A percentile compares a stretch with the other conserved stretches of the same genome.
Evolutionary conservation across 441 rosid genomes (phyloP).

Genomic region (Gossypium davidsonii): DNA sequence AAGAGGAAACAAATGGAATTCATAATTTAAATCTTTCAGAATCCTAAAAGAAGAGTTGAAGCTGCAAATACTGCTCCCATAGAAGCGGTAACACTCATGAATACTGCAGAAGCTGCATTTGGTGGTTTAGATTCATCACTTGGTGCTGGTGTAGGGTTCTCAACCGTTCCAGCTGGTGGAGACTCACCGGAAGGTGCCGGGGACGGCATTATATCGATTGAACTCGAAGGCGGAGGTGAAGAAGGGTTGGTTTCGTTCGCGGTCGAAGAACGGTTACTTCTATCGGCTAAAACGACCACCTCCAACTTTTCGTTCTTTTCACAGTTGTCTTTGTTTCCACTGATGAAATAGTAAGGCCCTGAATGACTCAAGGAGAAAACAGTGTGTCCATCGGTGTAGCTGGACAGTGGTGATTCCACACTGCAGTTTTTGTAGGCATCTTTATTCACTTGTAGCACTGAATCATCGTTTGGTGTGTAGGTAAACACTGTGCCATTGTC

Average conservation of each 20-base stretch:
- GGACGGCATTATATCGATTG: constrained; percentile 23
- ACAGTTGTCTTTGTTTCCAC: constrained; percentile 70
- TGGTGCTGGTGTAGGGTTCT: constrained; percentile 53
- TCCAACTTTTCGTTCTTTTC: constrained; percentile 53
- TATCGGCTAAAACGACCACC: constrained; percentile 57
- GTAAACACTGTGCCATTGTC: constrained; percentile 47
- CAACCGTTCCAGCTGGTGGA: constrained; percentile 40
- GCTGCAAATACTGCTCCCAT: constrained; percentile 38
- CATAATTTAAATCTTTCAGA: neutral
- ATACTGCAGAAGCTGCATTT: constrained; percentile 36
- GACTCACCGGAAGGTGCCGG: constrained; percentile 44
- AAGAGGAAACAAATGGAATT: neutral
- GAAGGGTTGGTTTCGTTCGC: constrained; percentile 18
- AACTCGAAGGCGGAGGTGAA: constrained; percentile 24
- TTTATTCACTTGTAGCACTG: constrained; percentile 59
- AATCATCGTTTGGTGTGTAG: constrained; percentile 54
- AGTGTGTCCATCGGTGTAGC: constrained; percentile 55
- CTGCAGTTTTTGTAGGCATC: constrained; percentile 55
- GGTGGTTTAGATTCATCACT: constrained; percentile 16
- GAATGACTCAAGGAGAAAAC: constrained; percentile 46
- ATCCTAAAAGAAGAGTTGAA: constrained; percentile 37
- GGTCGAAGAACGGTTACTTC: constrained; percentile 34
- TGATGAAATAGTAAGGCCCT: constrained; percentile 69
- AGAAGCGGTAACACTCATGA: constrained; percentile 21
- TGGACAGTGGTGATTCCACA: constrained; percentile 33